Conservation (phyloP, 169 alveolate genomes). For the Sarcocystis neurona region DNA sequence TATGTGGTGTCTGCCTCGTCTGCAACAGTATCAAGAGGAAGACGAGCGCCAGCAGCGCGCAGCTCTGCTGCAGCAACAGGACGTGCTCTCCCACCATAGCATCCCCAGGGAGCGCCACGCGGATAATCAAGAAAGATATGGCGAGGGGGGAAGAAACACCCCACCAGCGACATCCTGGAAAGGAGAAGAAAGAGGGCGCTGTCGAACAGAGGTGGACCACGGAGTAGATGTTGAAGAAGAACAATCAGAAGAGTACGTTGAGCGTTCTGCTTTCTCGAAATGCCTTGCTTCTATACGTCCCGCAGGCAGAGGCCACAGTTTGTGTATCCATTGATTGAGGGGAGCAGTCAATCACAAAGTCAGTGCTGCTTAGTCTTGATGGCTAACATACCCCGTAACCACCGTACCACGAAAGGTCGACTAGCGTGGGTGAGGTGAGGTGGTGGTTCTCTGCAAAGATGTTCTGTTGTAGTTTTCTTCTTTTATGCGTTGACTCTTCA, state of each 20-base stretch:
- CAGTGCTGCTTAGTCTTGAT: no score
- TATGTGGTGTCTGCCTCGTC: slow-evolving; percentile 29
- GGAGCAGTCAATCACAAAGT: no score
- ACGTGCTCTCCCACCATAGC: slow-evolving; percentile 3
- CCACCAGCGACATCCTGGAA: not conserved
- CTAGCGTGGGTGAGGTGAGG: no score
- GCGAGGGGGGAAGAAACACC: not conserved
- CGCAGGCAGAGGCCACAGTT: not conserved
- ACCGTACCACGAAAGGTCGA: no score
- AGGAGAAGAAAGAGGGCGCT: not conserved
- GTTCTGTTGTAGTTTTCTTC: no score
- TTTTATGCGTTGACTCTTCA: no score
- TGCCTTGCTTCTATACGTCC: not conserved
- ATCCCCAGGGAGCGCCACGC: not conserved
- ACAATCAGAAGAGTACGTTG: not conserved
- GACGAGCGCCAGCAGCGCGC: slow-evolving; percentile 28
- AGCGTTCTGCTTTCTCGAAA: not conserved
- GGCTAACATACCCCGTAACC: no score
- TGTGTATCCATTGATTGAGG: no score
- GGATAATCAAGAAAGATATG: not conserved
- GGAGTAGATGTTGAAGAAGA: not conserved
- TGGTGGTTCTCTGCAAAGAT: no score
- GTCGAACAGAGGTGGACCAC: not conserved
- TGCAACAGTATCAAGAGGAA: slow-evolving; percentile 22
- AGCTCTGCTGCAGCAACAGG: no score